Base-by-base conservation (phyloP, 352 stramenopile species). In the Phytophthora tentaculata region DNA sequence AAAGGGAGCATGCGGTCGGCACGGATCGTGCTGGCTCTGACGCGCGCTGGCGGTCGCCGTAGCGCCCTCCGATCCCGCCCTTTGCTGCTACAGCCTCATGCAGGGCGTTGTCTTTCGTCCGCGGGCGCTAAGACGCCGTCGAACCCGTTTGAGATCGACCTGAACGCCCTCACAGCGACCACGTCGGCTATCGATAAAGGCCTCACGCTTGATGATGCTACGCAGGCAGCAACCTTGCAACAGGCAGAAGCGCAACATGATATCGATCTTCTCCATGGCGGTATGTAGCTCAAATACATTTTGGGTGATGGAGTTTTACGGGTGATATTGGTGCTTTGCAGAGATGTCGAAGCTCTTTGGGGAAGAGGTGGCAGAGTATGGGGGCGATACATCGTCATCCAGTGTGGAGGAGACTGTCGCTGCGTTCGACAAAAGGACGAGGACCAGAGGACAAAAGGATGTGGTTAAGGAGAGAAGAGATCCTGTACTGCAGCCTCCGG, bases 61-160 rank as follows among this genome's bases (percentile, higher is more conserved):
- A 13, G 32, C 20, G 37, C 44, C 12, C 23, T 47, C 41, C 16
- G 22, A 12, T 14, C 61, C 20, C 44, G 14, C 14, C 7, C 20
- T 3, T 50, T 48, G 23, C 5, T 51, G 3, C 32, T 23, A 19
- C 44, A 37, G 17, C 26, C 29, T 56, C 45, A 14, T 14, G 0
- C 7, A 6, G 64, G 32, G 41, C 45, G 61, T 17, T 54, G 14
- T 20, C 19, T 74, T 8, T 71, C 63, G 0, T 64, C 50, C 10
- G 17, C 54, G 24, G 43, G 2, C 0, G 24, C 4, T 9, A 69
- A 70, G 20, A 32, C 56, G 1, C 53, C 58, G 28, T 48, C 50
- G 8, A 86, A 86, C 48, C 81, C 73, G 41, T 88, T 89, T 54
- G 81, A 89, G 50, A 85, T 87, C 55, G 67, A 86, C 28, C 73